Percentiles rank a stretch among this genome's conserved stretches.
These are phyloP conservation scores for Penicillium daleae DNA, from an alignment of 495 filamentous ascomycete genomes.

Conservation along the genomic window DNA sequence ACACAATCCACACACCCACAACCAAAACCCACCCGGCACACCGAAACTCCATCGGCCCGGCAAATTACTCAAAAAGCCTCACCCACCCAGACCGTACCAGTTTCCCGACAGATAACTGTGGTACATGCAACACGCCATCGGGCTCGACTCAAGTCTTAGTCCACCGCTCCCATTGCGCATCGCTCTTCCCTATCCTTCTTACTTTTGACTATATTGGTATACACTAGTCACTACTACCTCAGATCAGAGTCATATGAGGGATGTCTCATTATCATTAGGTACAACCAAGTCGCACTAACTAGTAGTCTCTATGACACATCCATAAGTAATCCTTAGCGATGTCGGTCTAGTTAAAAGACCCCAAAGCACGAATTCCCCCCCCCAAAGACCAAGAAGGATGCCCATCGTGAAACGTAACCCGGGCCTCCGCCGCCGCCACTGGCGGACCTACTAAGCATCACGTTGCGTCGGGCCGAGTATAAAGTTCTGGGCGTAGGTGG, in stretches of 20 bases:
- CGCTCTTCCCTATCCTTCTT: background rate
- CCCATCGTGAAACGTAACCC: background rate
- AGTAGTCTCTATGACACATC: background rate
- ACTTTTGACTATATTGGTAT: background rate
- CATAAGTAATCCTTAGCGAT: background rate
- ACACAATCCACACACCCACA: constrained; percentile 3
- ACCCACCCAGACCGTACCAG: background rate
- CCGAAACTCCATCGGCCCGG: constrained; percentile 12
- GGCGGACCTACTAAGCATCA: constrained; percentile 22
- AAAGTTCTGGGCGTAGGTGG: constrained; percentile 17
- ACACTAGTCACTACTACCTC: background rate
- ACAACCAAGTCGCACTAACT: background rate
- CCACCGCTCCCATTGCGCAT: background rate
- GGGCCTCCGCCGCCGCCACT: constrained; percentile 7
- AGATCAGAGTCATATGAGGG: background rate
- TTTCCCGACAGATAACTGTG: constrained; percentile 7
- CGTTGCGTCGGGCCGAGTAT: constrained; percentile 33
- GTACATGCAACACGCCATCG: background rate
- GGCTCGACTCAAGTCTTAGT: background rate
- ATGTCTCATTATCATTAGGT: background rate
- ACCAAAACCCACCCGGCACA: constrained; percentile 7
- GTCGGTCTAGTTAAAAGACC: background rate
- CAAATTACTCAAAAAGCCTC: constrained; percentile 5
- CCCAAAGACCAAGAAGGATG: too few relatives aligned
- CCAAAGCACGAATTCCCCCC: background rate